These are phyloP conservation scores for Hyaloperonospora brassicae DNA, from an alignment of 352 stramenopile species.

Conservation along the genomic window DNA sequence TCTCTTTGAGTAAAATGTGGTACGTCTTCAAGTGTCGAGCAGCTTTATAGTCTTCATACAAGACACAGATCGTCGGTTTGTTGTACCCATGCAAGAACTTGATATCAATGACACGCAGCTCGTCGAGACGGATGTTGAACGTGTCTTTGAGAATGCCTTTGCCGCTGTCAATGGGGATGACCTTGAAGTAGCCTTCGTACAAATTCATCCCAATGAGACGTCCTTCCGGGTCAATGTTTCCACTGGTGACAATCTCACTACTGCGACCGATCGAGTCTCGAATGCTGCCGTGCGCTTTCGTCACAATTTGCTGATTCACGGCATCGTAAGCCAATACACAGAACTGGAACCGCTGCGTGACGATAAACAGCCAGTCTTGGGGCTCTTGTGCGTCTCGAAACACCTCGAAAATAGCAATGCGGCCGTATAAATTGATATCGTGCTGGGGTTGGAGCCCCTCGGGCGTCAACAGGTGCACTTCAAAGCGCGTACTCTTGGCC, in stretches of 20 bases:
- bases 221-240: constrained; percentile 82
- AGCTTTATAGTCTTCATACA: constrained; percentile 88
- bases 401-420: constrained; percentile 82
- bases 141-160: constrained; percentile 75
- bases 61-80: constrained; percentile 87
- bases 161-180: constrained; percentile 80
- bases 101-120: constrained; percentile 90
- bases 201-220: constrained; percentile 87
- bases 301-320: constrained; percentile 61
- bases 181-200: constrained; percentile 88
- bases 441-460: constrained; percentile 82
- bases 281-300: constrained; percentile 80
- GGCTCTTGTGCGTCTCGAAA: constrained; percentile 68
- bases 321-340: constrained; percentile 82
- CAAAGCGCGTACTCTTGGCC: constrained; percentile 83
- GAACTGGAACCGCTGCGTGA: constrained; percentile 88
- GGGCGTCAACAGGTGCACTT: constrained; percentile 81
- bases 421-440: constrained; percentile 81
- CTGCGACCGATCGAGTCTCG: constrained; percentile 80
- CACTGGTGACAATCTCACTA: constrained; percentile 83
- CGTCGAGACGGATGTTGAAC: constrained; percentile 91
- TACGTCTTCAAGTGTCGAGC: constrained; percentile 90
- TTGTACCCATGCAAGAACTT: constrained; percentile 87
- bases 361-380: constrained; percentile 83
- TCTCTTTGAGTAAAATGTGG: constrained; percentile 84